These are phyloP conservation scores for Chamaecrista fasciculata DNA, from an alignment of 306 rosid species.

Conservation along the genomic window DNA sequence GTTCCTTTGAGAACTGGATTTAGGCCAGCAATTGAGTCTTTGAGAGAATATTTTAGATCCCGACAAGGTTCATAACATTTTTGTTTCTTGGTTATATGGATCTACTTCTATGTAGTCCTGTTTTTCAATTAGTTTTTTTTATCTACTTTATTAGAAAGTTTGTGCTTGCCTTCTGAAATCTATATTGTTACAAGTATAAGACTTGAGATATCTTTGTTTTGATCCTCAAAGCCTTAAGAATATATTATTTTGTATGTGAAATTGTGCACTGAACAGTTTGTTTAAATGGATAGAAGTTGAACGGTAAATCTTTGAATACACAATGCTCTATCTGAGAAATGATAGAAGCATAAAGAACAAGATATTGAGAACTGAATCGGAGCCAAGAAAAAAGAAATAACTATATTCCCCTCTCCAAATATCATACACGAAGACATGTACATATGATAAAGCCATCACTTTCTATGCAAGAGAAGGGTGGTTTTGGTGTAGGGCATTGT, in stretches of 20 bases:
- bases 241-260: neutral
- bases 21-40: conserved; percentile 6
- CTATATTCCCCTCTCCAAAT: neutral
- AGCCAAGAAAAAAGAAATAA: neutral
- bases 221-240: neutral
- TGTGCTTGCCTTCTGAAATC: neutral
- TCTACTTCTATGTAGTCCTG: neutral
- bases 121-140: neutral
- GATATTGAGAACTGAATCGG: neutral
- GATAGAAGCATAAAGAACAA: neutral
- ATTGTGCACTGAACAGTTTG: neutral
- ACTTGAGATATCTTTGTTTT: neutral
- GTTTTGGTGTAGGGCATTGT: neutral
- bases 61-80: neutral
- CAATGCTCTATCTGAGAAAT: neutral
- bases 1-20: conserved; percentile 7
- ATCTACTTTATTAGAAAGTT: neutral
- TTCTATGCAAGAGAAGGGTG: conserved; percentile 9
- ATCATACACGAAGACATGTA: neutral
- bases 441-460: neutral
- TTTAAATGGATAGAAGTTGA: neutral
- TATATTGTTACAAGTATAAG: neutral
- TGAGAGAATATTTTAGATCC: neutral
- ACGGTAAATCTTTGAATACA: neutral
- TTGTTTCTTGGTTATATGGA: neutral